Percentiles rank a stretch among this genome's conserved stretches.
These are phyloP conservation scores for Chrysoporthe cubensis DNA, from an alignment of 2,329 filamentous ascomycete species.

Conservation along the genomic window DNA sequence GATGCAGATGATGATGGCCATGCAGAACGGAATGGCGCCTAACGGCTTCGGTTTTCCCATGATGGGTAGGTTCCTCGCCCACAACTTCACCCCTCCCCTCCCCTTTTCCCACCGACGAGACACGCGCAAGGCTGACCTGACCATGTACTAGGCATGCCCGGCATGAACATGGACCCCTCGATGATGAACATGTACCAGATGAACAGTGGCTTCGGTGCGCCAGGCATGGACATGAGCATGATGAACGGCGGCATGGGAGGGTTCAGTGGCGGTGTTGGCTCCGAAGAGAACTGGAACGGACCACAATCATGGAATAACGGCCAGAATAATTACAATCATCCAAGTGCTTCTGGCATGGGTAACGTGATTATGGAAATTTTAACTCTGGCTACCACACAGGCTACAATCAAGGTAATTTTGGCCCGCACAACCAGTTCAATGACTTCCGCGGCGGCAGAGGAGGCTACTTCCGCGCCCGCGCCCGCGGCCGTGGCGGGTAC, in stretches of 20 bases:
- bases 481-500: conserved; percentile 58
- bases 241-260: conserved; percentile 84
- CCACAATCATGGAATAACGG: conserved; percentile 82
- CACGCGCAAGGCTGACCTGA: conserved; percentile 11
- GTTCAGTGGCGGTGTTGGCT: conserved; percentile 67
- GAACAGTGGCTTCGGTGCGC: conserved; percentile 73
- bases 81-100: too few relatives aligned
- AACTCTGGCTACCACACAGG: conserved; percentile 78
- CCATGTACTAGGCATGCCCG: conserved; percentile 66
- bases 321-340: conserved; percentile 88
- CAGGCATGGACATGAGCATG: conserved; percentile 74
- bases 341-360: conserved; percentile 81
- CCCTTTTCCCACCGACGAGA: too few relatives aligned
- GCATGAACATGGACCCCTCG: conserved; percentile 84
- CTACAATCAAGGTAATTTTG: conserved; percentile 84
- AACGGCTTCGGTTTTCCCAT: conserved; percentile 68
- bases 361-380: conserved; percentile 79
- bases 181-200: conserved; percentile 73
- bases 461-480: conserved; percentile 66
- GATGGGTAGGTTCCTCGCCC: conserved; percentile 97
- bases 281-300: conserved; percentile 80
- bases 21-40: conserved; percentile 69
- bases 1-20: conserved; percentile 81
- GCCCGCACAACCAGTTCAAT: conserved; percentile 74
- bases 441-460: conserved; percentile 73